These are phyloP conservation scores for Candida maltosa DNA, from an alignment of 805 yeast species.

Conservation along the genomic window DNA sequence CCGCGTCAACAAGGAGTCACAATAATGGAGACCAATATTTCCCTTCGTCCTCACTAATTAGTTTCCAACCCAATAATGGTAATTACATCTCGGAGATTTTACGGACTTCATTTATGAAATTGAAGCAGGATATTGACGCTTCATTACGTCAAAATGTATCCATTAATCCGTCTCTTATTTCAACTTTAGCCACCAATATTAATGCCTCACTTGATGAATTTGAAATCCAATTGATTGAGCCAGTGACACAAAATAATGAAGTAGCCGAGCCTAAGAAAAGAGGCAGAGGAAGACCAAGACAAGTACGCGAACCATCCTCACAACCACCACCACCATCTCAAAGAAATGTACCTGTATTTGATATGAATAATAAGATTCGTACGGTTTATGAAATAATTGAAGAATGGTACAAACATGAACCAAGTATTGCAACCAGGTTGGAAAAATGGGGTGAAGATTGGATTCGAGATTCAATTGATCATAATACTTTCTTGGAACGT, in stretches of 20 bases:
- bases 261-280: too few relatives aligned
- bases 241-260: too few relatives aligned
- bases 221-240: constrained; percentile 3
- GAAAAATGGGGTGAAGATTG: constrained; percentile 10
- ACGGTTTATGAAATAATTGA: constrained; percentile 12
- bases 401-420: constrained; percentile 10
- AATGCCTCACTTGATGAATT: constrained; percentile 5
- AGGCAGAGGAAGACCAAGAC: too few relatives aligned
- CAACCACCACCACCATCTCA: constrained; percentile 5
- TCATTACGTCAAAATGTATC: constrained; percentile 2
- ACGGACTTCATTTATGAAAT: constrained; percentile 3
- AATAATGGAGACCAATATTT: too few relatives aligned
- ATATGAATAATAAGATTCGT: constrained; percentile 11
- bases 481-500: constrained; percentile 10
- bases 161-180: constrained; percentile 3
- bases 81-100: too few relatives aligned
- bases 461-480: constrained; percentile 13
- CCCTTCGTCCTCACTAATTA: too few relatives aligned
- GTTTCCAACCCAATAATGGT: too few relatives aligned
- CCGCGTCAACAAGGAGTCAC: too few relatives aligned
- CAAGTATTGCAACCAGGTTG: constrained; percentile 8
- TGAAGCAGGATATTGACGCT: constrained; percentile 3
- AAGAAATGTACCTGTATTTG: constrained; percentile 7
- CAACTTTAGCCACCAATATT: constrained; percentile 2
- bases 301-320: background rate